Base-by-base conservation (phyloP, 192 early-diverging fungal species). In the Linnemannia zychae region DNA sequence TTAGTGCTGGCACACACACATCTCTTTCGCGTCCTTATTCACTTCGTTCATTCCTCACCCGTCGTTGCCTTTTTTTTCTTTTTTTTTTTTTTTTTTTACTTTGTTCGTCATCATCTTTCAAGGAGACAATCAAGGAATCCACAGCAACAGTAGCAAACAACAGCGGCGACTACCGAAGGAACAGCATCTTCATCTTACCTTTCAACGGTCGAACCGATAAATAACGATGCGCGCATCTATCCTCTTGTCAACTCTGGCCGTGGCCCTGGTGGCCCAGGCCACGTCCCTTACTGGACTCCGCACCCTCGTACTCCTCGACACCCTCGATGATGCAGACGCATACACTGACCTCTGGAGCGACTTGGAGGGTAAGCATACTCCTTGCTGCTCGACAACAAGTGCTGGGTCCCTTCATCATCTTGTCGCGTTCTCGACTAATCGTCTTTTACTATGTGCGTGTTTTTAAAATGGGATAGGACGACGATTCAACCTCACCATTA, bases 221-320 rank as follows among this genome's bases (percentile, higher is more conserved):
- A n/a, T 47, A n/a, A 31, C 15, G 67, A 85, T 85, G 83, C 77
- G 83, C 63, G 74, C 74, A 71, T 72, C 69, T 28, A 65, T 85
- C 36, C 57, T 85, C 38, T 28, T 85, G 60, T 79, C 83, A 12
- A 72, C 77, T 37, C 36, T 85, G 70, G 83, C 83, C 37, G 46
- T 85, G 53, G 83, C 81, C 57, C 49, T 88, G 77, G 67, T 89
- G 65, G 72, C 72, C 85, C 74, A 66, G 48, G 93, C 95, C 53
- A 89, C 67, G 18, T 97, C 96, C 4, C 80, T 90, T 6, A 90
- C 91, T 16, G 96, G 96, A 40, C 71, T 76, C 72, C 92, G 93
- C 48, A 84, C 95, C 7, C 84, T 97, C 40, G 94, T 95, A 4
- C 77, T 97, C 37, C 88, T 96, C 13, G 94, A 96, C 63, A 89